Percentiles rank a stretch among this genome's conserved stretches.
These are phyloP conservation scores for Candida pseudoglaebosa DNA, from an alignment of 805 yeast genomes.

Conservation along the genomic window DNA sequence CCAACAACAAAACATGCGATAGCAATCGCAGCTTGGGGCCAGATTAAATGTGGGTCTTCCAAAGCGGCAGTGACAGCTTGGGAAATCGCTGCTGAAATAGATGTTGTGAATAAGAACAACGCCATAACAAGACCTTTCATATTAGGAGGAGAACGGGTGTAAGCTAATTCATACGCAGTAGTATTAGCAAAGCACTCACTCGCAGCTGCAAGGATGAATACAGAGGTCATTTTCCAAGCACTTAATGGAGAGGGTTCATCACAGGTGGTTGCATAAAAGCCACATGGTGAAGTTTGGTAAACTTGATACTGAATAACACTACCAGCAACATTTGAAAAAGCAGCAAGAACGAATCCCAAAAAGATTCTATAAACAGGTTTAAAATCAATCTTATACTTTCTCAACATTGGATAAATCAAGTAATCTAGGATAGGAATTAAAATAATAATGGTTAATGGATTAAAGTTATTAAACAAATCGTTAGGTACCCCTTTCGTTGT, in stretches of 20 bases:
- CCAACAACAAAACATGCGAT: constrained; percentile 31
- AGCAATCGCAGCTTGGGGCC: constrained; percentile 40
- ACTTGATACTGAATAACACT: constrained; percentile 48
- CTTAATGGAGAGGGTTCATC: constrained; percentile 23
- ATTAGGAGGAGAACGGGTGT: constrained; percentile 46
- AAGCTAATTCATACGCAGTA: constrained; percentile 53
- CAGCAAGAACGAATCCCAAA: constrained; percentile 47
- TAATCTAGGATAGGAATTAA: constrained; percentile 49
- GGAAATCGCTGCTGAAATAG: constrained; percentile 46
- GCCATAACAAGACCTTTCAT: constrained; percentile 52
- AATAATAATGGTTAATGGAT: constrained; percentile 51
- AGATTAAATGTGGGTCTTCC: constrained; percentile 37
- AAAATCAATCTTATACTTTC: constrained; percentile 38
- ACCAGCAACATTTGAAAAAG: constrained; percentile 44
- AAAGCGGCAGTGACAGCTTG: constrained; percentile 40
- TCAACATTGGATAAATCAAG: constrained; percentile 43
- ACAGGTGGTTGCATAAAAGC: constrained; percentile 41
- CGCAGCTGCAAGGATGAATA: constrained; percentile 42
- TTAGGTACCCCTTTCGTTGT: constrained; percentile 50
- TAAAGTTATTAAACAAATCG: constrained; percentile 52
- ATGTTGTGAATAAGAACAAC: constrained; percentile 38
- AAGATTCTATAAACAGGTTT: constrained; percentile 43
- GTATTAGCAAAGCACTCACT: constrained; percentile 52
- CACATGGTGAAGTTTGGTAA: constrained; percentile 50
- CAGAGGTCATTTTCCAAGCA: constrained; percentile 24